Conservation (phyloP, 1,284 basidiomycete genomes). For the Marasmius tenuissimus region DNA sequence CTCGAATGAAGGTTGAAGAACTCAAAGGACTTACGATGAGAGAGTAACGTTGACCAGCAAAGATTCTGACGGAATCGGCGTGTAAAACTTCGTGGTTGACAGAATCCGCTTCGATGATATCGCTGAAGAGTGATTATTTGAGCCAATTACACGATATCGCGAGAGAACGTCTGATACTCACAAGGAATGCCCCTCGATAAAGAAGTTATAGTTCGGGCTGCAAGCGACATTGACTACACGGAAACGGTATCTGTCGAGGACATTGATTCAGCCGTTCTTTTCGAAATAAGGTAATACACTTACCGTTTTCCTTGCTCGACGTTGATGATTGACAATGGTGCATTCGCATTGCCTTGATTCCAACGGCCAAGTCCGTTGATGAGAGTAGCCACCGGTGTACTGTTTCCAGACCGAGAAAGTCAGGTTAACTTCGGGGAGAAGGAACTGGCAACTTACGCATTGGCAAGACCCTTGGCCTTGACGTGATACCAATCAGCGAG, state of each 20-base stretch:
- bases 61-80: constrained; percentile 17
- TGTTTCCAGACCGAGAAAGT: background rate
- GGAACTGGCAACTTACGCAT: background rate
- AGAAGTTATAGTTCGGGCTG: constrained; percentile 31
- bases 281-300: background rate
- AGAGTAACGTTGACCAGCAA: constrained; percentile 33
- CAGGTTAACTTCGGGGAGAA: background rate
- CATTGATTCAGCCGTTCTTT: background rate
- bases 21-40: constrained; percentile 26
- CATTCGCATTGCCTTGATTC: background rate
- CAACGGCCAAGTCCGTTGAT: constrained; percentile 44
- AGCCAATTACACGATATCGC: background rate
- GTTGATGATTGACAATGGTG: constrained; percentile 28
- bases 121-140: background rate
- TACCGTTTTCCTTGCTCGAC: constrained; percentile 19
- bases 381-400: constrained; percentile 36
- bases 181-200: constrained; percentile 31
- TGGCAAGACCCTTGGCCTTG: background rate
- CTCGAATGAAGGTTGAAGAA: background rate
- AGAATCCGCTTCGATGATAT: constrained; percentile 20
- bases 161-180: constrained; percentile 22
- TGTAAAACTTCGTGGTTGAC: constrained; percentile 10
- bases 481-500: constrained; percentile 34
- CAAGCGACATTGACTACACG: constrained; percentile 53
- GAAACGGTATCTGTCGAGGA: constrained; percentile 24